Evolutionary conservation across 805 yeast genomes (phyloP).

Genomic region (Nakazawaea wyomingensis): DNA sequence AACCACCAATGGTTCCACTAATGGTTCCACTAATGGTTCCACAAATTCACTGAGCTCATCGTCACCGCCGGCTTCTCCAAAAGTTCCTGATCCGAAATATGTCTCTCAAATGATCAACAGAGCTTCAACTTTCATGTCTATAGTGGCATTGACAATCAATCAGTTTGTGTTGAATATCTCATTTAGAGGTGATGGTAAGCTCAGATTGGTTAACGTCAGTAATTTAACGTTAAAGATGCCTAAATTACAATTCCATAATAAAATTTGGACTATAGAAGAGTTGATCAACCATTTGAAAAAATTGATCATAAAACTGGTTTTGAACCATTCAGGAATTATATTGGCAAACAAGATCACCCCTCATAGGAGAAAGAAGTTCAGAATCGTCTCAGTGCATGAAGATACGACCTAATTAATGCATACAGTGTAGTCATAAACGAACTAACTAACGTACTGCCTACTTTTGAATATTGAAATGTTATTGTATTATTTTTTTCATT

Average conservation of each 20-base stretch:
- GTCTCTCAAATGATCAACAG: conserved; percentile 65
- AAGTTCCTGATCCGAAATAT: conserved; percentile 26
- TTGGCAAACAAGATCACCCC: conserved; percentile 66
- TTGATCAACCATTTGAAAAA: conserved; percentile 57
- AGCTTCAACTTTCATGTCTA: conserved; percentile 67
- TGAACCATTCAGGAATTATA: conserved; percentile 70
- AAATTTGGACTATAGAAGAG: conserved; percentile 71
- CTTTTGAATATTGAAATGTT: no score
- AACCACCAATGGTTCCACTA: conserved; percentile 12
- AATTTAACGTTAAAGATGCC: conserved; percentile 68
- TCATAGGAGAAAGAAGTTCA: conserved; percentile 32
- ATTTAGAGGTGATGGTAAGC: conserved; percentile 68
- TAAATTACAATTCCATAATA: conserved; percentile 47
- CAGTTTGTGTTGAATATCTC: conserved; percentile 59
- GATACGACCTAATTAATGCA: conserved; percentile 13
- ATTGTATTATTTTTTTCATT: no score
- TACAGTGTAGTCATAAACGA: conserved; percentile 1
- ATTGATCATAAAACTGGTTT: conserved; percentile 50
- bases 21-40: no score
- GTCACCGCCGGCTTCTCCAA: conserved; percentile 8
- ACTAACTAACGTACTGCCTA: no score
- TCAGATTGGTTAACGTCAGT: conserved; percentile 71
- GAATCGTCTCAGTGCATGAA: conserved; percentile 15
- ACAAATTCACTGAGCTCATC: neutral
- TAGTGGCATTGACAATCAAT: conserved; percentile 50